A percentile compares a stretch with the other conserved stretches of the same genome.
phyloP scores from a whole-genome alignment of 306 rosid species.

The Lablab purpureus region DNA sequence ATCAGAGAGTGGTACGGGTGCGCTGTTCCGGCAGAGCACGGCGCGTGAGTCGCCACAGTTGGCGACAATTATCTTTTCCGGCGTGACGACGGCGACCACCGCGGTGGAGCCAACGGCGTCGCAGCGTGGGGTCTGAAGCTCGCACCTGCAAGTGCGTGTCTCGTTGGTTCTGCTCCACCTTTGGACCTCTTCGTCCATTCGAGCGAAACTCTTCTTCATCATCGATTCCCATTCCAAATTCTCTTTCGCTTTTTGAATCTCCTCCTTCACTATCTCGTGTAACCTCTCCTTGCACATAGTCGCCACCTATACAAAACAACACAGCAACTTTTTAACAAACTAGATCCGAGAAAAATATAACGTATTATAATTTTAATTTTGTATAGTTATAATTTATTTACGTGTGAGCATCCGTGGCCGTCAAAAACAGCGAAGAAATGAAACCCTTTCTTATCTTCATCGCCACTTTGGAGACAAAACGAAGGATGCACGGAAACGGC shows the following conservation, averaged over 20 bases:
- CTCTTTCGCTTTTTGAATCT: slow-evolving; percentile 13
- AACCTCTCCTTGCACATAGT: slow-evolving; percentile 52
- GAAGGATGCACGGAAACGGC: slow-evolving; percentile 68
- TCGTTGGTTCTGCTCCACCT: slow-evolving; percentile 43
- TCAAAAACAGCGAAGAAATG: slow-evolving; percentile 84
- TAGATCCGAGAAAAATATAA: slow-evolving; percentile 11
- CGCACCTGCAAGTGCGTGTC: slow-evolving; percentile 47
- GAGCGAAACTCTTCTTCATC: slow-evolving; percentile 54
- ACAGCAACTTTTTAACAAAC: background rate
- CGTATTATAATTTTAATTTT: too few species aligned
- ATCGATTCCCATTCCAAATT: slow-evolving; percentile 45
- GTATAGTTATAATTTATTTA: background rate
- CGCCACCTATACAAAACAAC: slow-evolving; percentile 41
- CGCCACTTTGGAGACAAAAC: slow-evolving; percentile 11
- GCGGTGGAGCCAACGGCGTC: slow-evolving; percentile 94
- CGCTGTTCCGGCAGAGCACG: slow-evolving; percentile 70
- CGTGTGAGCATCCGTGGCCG: slow-evolving; percentile 98
- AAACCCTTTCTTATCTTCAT: slow-evolving; percentile 4
- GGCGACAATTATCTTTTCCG: slow-evolving; percentile 72
- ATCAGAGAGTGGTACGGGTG: slow-evolving; percentile 68
- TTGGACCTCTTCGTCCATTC: slow-evolving; percentile 54
- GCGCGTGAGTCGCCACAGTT: slow-evolving; percentile 93
- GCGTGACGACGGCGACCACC: slow-evolving; percentile 63
- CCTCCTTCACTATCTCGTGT: slow-evolving; percentile 47
- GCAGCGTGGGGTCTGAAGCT: slow-evolving; percentile 74